Evolutionary conservation across 2,329 filamentous ascomycete species (phyloP).

Genomic region (Monosporascus sp.): DNA sequence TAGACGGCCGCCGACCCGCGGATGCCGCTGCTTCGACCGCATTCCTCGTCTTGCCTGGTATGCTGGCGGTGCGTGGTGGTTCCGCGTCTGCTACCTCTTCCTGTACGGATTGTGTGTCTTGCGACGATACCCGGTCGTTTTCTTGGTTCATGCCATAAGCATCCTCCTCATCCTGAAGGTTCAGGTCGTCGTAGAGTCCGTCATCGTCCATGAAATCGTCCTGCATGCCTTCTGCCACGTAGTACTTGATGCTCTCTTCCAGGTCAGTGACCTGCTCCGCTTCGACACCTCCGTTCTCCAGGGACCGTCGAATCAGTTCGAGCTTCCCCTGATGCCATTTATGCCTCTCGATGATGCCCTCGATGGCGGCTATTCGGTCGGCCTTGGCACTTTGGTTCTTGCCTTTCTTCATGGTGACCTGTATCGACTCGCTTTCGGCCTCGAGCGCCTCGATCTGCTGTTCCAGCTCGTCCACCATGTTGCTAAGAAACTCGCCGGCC

Average conservation of each 20-base stretch:
- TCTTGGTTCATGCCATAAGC: slow-evolving; percentile 75
- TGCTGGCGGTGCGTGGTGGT: slow-evolving; percentile 36
- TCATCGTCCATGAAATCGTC: slow-evolving; percentile 93
- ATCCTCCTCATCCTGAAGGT: slow-evolving; percentile 87
- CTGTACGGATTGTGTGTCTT: slow-evolving; percentile 87
- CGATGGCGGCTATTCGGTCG: slow-evolving; percentile 82
- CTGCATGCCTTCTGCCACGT: slow-evolving; percentile 83
- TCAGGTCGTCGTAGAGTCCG: slow-evolving; percentile 88
- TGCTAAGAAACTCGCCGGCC: slow-evolving; percentile 76
- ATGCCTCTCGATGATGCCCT: slow-evolving; percentile 79
- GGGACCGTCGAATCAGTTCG: slow-evolving; percentile 79
- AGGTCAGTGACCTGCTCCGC: slow-evolving; percentile 80
- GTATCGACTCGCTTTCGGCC: slow-evolving; percentile 80
- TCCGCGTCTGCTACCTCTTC: slow-evolving; percentile 69
- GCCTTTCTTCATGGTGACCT: slow-evolving; percentile 88
- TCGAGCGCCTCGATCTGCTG: slow-evolving; percentile 90
- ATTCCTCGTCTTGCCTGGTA: slow-evolving; percentile 47
- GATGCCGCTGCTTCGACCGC: slow-evolving; percentile 51
- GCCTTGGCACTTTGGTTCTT: slow-evolving; percentile 81
- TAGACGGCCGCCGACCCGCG: slow-evolving; percentile 66
- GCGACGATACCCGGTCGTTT: slow-evolving; percentile 84
- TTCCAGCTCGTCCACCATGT: slow-evolving; percentile 87
- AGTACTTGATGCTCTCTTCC: slow-evolving; percentile 91
- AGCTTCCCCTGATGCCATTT: slow-evolving; percentile 95
- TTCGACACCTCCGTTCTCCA: slow-evolving; percentile 91